Conservation (phyloP, 441 rosid species). For the Erodium texanum region DNA sequence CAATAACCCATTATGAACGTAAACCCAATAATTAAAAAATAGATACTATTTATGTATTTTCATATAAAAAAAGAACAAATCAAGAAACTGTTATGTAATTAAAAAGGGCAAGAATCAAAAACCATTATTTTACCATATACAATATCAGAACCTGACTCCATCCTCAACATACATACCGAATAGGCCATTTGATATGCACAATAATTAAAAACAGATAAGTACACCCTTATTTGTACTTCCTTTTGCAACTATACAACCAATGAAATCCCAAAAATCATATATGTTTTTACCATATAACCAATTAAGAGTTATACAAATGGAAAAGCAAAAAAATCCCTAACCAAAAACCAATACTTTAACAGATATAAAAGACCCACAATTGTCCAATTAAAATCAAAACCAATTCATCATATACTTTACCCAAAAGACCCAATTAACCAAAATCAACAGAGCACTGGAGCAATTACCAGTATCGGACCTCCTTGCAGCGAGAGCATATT, state of each 20-base stretch:
- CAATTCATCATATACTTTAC: too few species aligned
- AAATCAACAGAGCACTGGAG: neutral
- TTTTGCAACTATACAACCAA: neutral
- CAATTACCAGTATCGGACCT: conserved; percentile 23
- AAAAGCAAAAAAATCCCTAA: neutral
- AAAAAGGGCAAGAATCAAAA: too few species aligned
- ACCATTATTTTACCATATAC: neutral
- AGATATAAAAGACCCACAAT: neutral
- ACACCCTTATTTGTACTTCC: too few species aligned
- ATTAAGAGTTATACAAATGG: neutral
- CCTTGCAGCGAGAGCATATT: conserved; percentile 23
- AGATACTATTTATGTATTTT: neutral
- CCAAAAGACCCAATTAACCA: neutral
- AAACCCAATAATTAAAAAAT: neutral
- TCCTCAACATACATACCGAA: neutral
- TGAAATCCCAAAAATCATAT: neutral
- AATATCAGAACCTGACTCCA: neutral
- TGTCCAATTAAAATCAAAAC: too few species aligned
- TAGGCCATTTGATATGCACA: neutral
- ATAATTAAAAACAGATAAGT: too few species aligned
- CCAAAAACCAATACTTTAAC: neutral
- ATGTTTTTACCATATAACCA: neutral
- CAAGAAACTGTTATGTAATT: too few species aligned
- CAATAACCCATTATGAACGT: neutral
- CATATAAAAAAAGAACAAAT: too few species aligned